Evolutionary conservation across 2,329 filamentous ascomycete genomes (phyloP), one percentile per base, ranked within the genome.

Genomic region (Cyclaneusma minus): DNA sequence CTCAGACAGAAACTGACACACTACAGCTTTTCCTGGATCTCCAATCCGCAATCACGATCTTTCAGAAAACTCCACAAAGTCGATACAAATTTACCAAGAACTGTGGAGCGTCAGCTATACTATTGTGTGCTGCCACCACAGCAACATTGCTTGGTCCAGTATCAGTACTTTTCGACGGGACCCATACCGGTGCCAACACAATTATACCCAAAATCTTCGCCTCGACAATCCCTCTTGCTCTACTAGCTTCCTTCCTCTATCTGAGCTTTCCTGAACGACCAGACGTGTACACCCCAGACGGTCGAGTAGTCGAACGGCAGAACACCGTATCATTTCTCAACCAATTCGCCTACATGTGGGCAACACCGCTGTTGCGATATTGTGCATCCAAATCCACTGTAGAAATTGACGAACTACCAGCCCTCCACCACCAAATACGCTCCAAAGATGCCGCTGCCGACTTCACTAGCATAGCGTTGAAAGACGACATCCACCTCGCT

Each of bases 311-410:
- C 15, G 77, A 85, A 38, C 54, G 56, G n/a, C 60, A 76, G 47
- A 60, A 58, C 37, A 73, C 71, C 0, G 57, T 56, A 3, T 68
- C 70, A 3, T 61, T 69, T 3, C 57, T 73, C 30, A 61, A 52
- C 27, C 64, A 68, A 29, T 67, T 68, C 41, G 78, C 67, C 4
- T 84, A 70, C 51, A 52, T 54, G 28, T 85, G 77, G 77, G 57
- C 64, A 2, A 47, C 44, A 2, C 46, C 52, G 2, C 39, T 81
- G 1, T 56, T 84, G n/a, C 10, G 43, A 50, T 2, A 45, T 60
- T n/a, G n/a, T 14, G 69, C 72, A 3, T 49, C 51, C 5, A 58
- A 59, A 38, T 69, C 75, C 39, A 63, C 62, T 21, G 60, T 83
- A 3, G 63, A 74, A 16, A 49, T 71, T 16, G 51, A 52, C 3